These are phyloP conservation scores for Thraustotheca clavata DNA, from an alignment of 352 stramenopile species.

Conservation along the genomic window DNA sequence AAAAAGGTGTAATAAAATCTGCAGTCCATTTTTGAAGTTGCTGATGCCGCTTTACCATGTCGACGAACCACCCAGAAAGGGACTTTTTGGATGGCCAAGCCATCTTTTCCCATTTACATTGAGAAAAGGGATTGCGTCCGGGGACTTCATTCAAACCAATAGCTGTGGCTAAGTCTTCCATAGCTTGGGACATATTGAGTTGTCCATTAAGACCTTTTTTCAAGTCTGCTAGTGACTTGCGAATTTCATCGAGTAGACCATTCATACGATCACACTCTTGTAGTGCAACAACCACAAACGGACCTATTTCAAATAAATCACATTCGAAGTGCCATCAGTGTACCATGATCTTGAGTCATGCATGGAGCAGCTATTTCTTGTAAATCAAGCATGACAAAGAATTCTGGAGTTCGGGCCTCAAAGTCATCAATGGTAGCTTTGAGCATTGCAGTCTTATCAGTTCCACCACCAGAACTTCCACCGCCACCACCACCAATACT, in stretches of 20 bases:
- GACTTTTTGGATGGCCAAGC: constrained; percentile 94
- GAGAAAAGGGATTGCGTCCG: constrained; percentile 91
- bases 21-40: constrained; percentile 85
- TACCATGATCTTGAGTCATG: constrained; percentile 74
- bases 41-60: constrained; percentile 90
- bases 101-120: constrained; percentile 94
- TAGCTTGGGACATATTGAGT: constrained; percentile 92
- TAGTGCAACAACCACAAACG: constrained; percentile 91
- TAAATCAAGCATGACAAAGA: constrained; percentile 90
- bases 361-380: constrained; percentile 80
- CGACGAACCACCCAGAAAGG: constrained; percentile 84
- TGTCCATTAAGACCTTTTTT: constrained; percentile 95
- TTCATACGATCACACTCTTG: constrained; percentile 96
- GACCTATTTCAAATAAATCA: constrained; percentile 26
- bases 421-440: constrained; percentile 88
- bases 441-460: constrained; percentile 66
- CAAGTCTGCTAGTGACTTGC: constrained; percentile 84
- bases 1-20: constrained; percentile 88
- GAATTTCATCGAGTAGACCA: constrained; percentile 86
- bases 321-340: background rate
- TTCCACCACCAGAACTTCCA: constrained; percentile 38
- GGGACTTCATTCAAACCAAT: constrained; percentile 92
- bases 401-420: constrained; percentile 80
- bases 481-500: constrained; percentile 73
- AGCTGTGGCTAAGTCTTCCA: constrained; percentile 90